Conservation (phyloP, 139 green algal species). For the Diplosphaera chodatii region DNA sequence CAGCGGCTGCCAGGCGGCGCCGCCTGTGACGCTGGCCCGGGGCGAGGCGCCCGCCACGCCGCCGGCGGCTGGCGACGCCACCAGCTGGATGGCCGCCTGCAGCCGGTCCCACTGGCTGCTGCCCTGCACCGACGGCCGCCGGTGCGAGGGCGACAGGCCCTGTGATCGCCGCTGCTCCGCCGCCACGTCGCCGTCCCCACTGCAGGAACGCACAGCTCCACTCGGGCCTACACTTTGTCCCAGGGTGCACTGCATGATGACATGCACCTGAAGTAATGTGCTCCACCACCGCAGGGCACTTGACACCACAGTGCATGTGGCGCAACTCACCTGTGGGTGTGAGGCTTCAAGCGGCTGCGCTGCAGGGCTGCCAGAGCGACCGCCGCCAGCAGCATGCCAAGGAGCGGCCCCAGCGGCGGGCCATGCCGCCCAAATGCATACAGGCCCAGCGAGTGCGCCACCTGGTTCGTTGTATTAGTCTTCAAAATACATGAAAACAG, state of each 20-base stretch:
- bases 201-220: background rate
- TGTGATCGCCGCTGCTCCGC: background rate
- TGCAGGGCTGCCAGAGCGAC: conserved; percentile 1
- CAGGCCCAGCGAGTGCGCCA: conserved; percentile 4
- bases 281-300: no score
- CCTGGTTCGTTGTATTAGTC: no score
- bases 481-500: no score
- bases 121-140: background rate
- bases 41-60: background rate
- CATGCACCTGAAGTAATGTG: no score
- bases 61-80: background rate
- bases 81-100: conserved; percentile 4
- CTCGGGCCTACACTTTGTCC: no score
- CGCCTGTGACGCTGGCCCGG: background rate
- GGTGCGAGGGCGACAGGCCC: background rate
- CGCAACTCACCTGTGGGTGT: background rate
- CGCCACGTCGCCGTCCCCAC: no score
- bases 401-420: conserved; percentile 1
- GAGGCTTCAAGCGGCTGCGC: background rate
- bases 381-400: conserved; percentile 5
- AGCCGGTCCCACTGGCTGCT: conserved; percentile 1
- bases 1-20: background rate
- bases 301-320: no score
- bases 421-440: conserved; percentile 1
- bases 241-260: no score